Conservation (phyloP, 768 basidiomycete species). For the Suillus ampliporus region DNA sequence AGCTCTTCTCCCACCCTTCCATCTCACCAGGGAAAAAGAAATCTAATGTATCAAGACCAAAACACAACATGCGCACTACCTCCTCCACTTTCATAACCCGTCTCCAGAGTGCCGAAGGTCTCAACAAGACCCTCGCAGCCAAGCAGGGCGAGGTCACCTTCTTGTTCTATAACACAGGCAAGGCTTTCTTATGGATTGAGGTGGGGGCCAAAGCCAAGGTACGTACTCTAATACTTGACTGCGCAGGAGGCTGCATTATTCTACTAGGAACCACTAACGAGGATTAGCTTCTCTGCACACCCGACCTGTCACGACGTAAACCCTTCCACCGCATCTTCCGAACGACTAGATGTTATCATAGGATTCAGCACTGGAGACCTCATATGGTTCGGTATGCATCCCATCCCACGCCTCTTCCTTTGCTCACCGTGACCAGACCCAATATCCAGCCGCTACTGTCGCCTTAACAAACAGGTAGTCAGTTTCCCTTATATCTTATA, state of each 20-base stretch:
- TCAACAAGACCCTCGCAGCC: conserved; percentile 70
- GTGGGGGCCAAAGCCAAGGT: conserved; percentile 87
- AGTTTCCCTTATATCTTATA: conserved; percentile 2
- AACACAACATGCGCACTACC: conserved; percentile 88
- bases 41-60: conserved; percentile 71
- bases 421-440: conserved; percentile 57
- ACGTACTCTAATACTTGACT: conserved; percentile 20
- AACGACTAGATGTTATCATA: conserved; percentile 86
- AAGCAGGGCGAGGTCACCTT: conserved; percentile 88
- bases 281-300: conserved; percentile 83
- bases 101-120: conserved; percentile 79
- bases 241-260: conserved; percentile 16
- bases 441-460: conserved; percentile 77
- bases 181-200: conserved; percentile 87
- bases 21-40: conserved; percentile 59
- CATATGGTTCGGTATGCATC: conserved; percentile 83
- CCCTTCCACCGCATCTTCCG: conserved; percentile 71
- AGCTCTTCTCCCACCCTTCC: conserved; percentile 64
- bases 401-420: conserved; percentile 16
- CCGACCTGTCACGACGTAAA: conserved; percentile 95
- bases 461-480: conserved; percentile 84
- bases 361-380: conserved; percentile 96
- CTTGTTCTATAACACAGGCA: conserved; percentile 86
- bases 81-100: conserved; percentile 93
- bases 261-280: conserved; percentile 80